phyloP scores from a whole-genome alignment of 192 early-diverging fungal species.

The Coemansia sp. region DNA sequence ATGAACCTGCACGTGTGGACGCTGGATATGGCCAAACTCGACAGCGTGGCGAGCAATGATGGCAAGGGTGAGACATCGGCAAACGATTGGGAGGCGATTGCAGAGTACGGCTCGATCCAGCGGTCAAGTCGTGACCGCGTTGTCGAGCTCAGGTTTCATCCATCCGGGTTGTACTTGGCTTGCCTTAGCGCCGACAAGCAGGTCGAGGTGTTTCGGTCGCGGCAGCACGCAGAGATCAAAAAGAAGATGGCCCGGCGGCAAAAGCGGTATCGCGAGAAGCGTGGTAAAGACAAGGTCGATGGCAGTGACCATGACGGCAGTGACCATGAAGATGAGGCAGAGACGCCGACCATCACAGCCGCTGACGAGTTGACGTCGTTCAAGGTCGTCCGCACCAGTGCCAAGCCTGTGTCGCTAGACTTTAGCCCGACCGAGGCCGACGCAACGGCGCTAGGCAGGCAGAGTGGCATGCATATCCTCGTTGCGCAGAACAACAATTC shows the following conservation, averaged over 20 bases:
- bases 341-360: conserved; percentile 51
- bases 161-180: conserved; percentile 74
- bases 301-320: conserved; percentile 41
- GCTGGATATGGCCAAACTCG: conserved; percentile 56
- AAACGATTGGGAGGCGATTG: conserved; percentile 63
- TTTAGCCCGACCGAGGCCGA: conserved; percentile 42
- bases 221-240: conserved; percentile 74
- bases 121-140: conserved; percentile 81
- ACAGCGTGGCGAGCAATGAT: conserved; percentile 13
- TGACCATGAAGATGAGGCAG: conserved; percentile 10
- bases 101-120: conserved; percentile 71
- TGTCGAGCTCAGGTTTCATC: conserved; percentile 74
- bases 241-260: conserved; percentile 79
- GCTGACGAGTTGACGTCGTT: conserved; percentile 77
- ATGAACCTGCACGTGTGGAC: conserved; percentile 85
- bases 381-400: conserved; percentile 67
- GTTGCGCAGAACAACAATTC: conserved; percentile 80
- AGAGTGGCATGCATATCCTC: conserved; percentile 56
- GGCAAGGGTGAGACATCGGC: conserved; percentile 14
- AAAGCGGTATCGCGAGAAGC: conserved; percentile 76
- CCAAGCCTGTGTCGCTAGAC: conserved; percentile 74
- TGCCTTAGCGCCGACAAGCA: conserved; percentile 75
- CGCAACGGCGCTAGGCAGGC: conserved; percentile 18
- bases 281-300: conserved; percentile 45
- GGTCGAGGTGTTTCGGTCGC: conserved; percentile 82